Conservation (phyloP, 176 grass and related monocot species). For the Dactylis glomerata region DNA sequence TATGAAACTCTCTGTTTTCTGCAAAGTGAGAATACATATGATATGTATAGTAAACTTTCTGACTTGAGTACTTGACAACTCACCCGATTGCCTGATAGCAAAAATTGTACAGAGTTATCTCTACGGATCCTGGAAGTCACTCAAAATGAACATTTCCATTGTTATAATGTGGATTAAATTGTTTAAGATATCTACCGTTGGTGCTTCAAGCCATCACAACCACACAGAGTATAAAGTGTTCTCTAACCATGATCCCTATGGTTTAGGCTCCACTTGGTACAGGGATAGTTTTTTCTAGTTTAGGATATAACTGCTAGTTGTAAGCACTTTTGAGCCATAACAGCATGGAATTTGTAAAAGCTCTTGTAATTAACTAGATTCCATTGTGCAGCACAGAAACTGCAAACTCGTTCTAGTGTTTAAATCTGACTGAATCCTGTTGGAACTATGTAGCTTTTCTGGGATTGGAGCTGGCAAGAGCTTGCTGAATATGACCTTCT, state of each 20-base stretch:
- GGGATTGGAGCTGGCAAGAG: slow-evolving; percentile 99
- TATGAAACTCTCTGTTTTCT: background rate
- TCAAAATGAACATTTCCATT: no score
- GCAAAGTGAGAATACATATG: background rate
- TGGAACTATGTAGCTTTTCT: slow-evolving; percentile 67
- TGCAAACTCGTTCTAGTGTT: background rate
- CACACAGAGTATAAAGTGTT: slow-evolving; percentile 3
- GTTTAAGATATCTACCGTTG: background rate
- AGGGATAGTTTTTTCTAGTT: background rate
- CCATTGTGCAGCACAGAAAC: background rate
- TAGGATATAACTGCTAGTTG: background rate
- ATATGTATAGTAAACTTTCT: background rate
- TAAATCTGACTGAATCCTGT: background rate
- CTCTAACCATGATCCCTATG: slow-evolving; percentile 1
- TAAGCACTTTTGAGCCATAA: background rate
- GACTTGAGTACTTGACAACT: no score
- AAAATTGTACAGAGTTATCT: background rate
- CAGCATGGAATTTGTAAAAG: background rate
- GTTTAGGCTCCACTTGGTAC: background rate
- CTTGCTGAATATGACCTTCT: slow-evolving; percentile 76
- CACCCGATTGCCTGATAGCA: background rate
- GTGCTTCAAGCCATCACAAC: slow-evolving; percentile 15
- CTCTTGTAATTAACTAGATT: background rate
- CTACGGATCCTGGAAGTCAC: no score
- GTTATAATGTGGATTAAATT: slow-evolving; percentile 9